Evolutionary conservation across 305 asterid genomes (phyloP).

Genomic region (Rubia peregrina): DNA sequence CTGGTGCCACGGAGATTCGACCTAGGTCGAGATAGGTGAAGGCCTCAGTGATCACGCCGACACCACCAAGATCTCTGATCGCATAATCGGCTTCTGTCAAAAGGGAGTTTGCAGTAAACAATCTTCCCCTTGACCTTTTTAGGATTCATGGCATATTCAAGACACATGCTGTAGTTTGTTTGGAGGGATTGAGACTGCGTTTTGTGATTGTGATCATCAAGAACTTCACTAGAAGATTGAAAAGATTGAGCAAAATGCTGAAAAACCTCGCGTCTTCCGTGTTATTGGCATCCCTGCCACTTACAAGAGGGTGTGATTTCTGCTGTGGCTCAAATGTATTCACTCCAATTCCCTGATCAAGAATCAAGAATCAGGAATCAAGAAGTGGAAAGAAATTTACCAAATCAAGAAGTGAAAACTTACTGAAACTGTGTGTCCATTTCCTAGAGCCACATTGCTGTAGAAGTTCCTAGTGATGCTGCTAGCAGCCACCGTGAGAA

Average conservation of each 20-base stretch:
- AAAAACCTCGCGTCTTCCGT: constrained; percentile 45
- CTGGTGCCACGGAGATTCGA: constrained; percentile 70
- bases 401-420: constrained; percentile 9
- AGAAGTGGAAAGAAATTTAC: no score
- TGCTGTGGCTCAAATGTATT: constrained; percentile 49
- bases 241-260: neutral
- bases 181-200: neutral
- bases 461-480: constrained; percentile 61
- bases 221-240: neutral
- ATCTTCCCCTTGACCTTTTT: constrained; percentile 72
- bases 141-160: constrained; percentile 67
- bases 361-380: neutral
- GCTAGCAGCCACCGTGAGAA: constrained; percentile 77
- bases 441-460: constrained; percentile 60
- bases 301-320: constrained; percentile 54
- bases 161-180: constrained; percentile 38
- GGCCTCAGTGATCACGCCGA: constrained; percentile 60
- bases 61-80: constrained; percentile 65
- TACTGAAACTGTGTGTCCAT: constrained; percentile 52
- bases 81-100: constrained; percentile 69
- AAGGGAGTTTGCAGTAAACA: constrained; percentile 52
- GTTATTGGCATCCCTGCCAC: constrained; percentile 47
- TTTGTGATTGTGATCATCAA: neutral
- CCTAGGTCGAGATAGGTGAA: constrained; percentile 54
- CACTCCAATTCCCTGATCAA: constrained; percentile 68